Conservation (phyloP, 768 basidiomycete species). For the Tulasnella sp. region DNA sequence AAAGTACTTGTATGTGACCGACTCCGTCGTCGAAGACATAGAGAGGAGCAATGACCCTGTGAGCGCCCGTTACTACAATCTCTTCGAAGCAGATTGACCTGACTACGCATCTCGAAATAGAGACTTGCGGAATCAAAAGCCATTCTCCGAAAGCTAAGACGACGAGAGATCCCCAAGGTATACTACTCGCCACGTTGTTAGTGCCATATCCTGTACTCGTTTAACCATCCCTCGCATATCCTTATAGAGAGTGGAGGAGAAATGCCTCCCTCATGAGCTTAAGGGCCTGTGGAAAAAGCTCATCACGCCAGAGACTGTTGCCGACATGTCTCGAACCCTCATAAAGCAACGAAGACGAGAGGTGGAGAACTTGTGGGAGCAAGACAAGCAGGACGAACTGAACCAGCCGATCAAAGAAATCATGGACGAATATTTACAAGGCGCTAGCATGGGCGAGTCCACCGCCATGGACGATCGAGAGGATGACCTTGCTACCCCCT, state of each 20-base stretch:
- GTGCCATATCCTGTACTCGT: too few relatives aligned
- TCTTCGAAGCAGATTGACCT: not conserved
- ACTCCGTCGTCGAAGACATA: conserved; percentile 52
- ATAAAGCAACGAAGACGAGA: not conserved
- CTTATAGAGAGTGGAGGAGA: conserved; percentile 44
- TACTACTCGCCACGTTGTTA: not conserved
- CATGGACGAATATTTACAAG: too few relatives aligned
- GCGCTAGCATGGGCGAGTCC: not conserved
- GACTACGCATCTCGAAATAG: conserved; percentile 30
- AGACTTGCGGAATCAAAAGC: conserved; percentile 46
- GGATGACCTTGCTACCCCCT: not conserved
- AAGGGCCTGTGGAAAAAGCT: conserved; percentile 18
- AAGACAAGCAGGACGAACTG: not conserved
- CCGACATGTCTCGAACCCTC: conserved; percentile 6
- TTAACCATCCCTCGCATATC: not conserved
- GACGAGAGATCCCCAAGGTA: conserved; percentile 54
- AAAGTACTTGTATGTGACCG: conserved; percentile 54
- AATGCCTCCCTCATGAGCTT: conserved; percentile 34
- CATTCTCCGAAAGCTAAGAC: conserved; percentile 51
- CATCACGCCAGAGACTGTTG: conserved; percentile 13
- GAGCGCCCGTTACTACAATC: conserved; percentile 18
- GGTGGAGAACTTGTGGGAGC: not conserved
- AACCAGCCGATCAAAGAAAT: too few relatives aligned
- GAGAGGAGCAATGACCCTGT: conserved; percentile 45
- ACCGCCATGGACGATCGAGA: not conserved